Conservation (phyloP, 352 stramenopile species). For the Phytophthora europaea region DNA sequence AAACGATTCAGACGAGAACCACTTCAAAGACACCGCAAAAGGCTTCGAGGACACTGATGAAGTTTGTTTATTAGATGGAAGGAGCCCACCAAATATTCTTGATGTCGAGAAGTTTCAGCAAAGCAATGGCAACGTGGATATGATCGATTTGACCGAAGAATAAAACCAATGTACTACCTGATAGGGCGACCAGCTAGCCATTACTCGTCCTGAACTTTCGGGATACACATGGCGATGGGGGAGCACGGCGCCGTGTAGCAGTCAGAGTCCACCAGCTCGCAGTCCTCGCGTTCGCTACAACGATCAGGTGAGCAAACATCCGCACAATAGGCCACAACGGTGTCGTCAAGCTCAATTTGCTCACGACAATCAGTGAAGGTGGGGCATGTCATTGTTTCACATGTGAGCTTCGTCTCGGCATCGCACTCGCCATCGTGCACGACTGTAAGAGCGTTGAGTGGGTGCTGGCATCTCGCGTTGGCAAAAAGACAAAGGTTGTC, state of each 20-base stretch:
- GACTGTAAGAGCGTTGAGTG: slow-evolving; percentile 37
- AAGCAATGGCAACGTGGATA: slow-evolving; percentile 6
- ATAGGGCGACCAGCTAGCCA: background rate
- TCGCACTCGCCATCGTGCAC: slow-evolving; percentile 60
- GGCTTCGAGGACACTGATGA: background rate
- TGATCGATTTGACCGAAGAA: slow-evolving; percentile 41
- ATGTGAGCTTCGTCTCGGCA: slow-evolving; percentile 51
- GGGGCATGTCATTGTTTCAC: slow-evolving; percentile 57
- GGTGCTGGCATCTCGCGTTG: slow-evolving; percentile 41
- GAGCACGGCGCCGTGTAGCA: slow-evolving; percentile 72
- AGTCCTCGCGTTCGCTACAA: slow-evolving; percentile 55
- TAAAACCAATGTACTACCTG: slow-evolving; percentile 11
- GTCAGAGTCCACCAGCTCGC: slow-evolving; percentile 51
- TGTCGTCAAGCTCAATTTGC: slow-evolving; percentile 30
- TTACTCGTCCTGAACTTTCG: slow-evolving; percentile 34
- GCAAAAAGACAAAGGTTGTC: slow-evolving; percentile 52
- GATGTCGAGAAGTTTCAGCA: background rate
- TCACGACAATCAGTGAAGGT: slow-evolving; percentile 55
- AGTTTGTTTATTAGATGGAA: background rate
- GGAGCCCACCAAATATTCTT: background rate
- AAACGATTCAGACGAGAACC: background rate
- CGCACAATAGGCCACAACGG: slow-evolving; percentile 54
- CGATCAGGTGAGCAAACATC: slow-evolving; percentile 64
- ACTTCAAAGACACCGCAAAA: background rate
- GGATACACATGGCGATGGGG: slow-evolving; percentile 63